Conservation (phyloP, 2,329 filamentous ascomycete species). For the Blumeria hordei region DNA sequence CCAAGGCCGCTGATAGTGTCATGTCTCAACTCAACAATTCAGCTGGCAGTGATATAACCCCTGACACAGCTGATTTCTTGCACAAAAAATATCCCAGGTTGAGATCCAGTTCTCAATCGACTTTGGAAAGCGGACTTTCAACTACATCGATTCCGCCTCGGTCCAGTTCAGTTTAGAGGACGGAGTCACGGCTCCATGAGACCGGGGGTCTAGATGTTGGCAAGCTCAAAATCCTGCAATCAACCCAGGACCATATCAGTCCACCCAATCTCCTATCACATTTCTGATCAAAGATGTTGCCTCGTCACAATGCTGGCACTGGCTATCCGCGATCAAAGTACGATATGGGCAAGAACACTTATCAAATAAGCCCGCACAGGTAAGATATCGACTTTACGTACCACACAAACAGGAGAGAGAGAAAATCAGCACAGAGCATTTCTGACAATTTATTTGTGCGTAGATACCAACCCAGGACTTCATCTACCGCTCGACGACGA, state of each 20-base stretch:
- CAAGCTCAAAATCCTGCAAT: slow-evolving; percentile 8
- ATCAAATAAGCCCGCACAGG: slow-evolving; percentile 78
- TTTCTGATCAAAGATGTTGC: slow-evolving; percentile 41
- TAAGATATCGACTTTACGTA: slow-evolving; percentile 16
- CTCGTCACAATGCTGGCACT: slow-evolving; percentile 56
- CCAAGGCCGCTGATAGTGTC: neutral
- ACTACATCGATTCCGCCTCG: neutral
- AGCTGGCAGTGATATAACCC: neutral
- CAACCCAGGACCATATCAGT: neutral
- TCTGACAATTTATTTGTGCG: neutral
- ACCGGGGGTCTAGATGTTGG: slow-evolving; percentile 3
- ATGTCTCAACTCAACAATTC: neutral
- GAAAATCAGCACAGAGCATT: no score
- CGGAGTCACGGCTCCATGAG: slow-evolving; percentile 9
- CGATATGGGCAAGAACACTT: slow-evolving; percentile 33
- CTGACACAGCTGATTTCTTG: neutral
- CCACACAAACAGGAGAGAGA: neutral
- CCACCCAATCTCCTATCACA: neutral
- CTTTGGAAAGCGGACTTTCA: neutral
- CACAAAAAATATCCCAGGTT: neutral
- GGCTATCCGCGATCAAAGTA: slow-evolving; percentile 43
- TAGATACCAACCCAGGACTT: slow-evolving; percentile 67
- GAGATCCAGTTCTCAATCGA: neutral
- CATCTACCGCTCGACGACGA: slow-evolving; percentile 45
- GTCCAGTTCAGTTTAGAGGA: slow-evolving; percentile 3